Evolutionary conservation across 1,284 basidiomycete genomes (phyloP).

Genomic region (Grifola frondosa): DNA sequence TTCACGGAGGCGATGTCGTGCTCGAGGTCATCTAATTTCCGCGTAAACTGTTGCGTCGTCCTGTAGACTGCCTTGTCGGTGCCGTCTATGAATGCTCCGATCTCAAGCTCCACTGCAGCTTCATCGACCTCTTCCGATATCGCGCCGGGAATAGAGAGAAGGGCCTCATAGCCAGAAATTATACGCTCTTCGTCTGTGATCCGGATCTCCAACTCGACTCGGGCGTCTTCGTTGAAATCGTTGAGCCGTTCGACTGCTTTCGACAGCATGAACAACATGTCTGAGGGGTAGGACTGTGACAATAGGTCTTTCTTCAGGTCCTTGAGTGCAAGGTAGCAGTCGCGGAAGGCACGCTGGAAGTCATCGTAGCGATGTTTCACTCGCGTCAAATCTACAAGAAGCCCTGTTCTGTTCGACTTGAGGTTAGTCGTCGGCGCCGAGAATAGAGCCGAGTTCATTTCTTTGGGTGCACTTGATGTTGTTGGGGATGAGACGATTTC

Average conservation of each 20-base stretch:
- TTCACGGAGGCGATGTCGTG: constrained; percentile 76
- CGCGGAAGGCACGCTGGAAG: constrained; percentile 63
- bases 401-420: constrained; percentile 12
- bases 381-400: constrained; percentile 45
- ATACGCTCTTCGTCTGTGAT: constrained; percentile 77
- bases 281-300: constrained; percentile 16
- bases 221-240: constrained; percentile 81
- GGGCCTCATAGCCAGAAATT: constrained; percentile 68
- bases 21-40: constrained; percentile 75
- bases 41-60: constrained; percentile 49
- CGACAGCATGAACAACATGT: constrained; percentile 42
- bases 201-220: constrained; percentile 85
- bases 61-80: constrained; percentile 50
- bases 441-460: too few relatives aligned
- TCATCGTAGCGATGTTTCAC: constrained; percentile 58
- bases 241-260: constrained; percentile 66
- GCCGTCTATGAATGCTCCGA: constrained; percentile 60
- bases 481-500: too few relatives aligned
- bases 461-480: too few relatives aligned
- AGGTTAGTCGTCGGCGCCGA: too few relatives aligned
- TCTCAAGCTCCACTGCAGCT: constrained; percentile 49
- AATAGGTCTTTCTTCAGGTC: constrained; percentile 47
- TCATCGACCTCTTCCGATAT: constrained; percentile 36
- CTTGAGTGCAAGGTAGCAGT: constrained; percentile 66
- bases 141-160: constrained; percentile 61